Percentiles rank a stretch among this genome's conserved stretches.
Conservation (phyloP, 306 rosid genomes). For the Boehmeria nivea region DNA sequence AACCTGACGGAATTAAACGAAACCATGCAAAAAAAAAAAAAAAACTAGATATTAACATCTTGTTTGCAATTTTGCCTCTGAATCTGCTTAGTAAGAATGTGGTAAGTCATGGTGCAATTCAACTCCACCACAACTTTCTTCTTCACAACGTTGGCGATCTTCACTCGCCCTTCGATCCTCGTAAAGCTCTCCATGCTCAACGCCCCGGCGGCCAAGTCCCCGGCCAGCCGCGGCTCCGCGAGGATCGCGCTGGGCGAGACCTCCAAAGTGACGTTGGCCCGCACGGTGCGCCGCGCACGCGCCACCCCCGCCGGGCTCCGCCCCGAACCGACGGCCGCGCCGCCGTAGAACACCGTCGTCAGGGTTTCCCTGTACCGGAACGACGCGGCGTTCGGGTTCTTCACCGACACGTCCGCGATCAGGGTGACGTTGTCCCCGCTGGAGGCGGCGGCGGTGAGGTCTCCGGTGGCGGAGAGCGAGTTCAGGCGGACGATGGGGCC, state of each 20-base stretch:
- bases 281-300: constrained; percentile 26
- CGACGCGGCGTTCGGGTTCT: constrained; percentile 44
- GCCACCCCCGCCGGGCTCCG: constrained; percentile 29
- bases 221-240: not conserved
- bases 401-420: constrained; percentile 28
- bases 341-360: constrained; percentile 17
- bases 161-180: constrained; percentile 29
- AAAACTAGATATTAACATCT: constrained; percentile 12
- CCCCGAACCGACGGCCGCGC: constrained; percentile 25
- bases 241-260: constrained; percentile 5
- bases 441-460: not conserved
- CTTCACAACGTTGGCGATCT: constrained; percentile 20
- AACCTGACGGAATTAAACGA: no score
- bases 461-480: not conserved
- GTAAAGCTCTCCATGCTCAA: constrained; percentile 30
- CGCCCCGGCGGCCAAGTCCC: not conserved
- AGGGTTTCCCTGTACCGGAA: constrained; percentile 24
- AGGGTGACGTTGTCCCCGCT: constrained; percentile 10
- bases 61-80: constrained; percentile 10
- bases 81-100: constrained; percentile 2
- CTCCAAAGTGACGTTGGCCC: constrained; percentile 32
- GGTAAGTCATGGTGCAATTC: constrained; percentile 29
- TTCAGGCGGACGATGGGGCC: constrained; percentile 26
- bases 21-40: not conserved
- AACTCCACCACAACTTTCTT: constrained; percentile 23